Base-by-base conservation (phyloP, 768 basidiomycete genomes). In the Chiua virens region DNA sequence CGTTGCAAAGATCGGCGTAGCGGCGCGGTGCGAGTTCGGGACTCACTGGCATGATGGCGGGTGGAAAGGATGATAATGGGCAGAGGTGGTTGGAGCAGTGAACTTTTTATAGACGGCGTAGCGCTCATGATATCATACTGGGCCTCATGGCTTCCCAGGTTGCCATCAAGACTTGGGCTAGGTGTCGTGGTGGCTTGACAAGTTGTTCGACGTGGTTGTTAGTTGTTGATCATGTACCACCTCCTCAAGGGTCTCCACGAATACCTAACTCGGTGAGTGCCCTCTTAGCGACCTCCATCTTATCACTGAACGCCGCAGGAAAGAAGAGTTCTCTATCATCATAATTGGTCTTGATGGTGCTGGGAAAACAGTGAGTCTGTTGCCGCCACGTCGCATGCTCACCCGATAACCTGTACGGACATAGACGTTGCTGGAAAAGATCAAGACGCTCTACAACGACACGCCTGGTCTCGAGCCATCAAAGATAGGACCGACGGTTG, bases 401-500 rank as follows among this genome's bases (percentile, higher is more conserved):
- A 6, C 6, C 14, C 11, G 7, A 10, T 32, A 13, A 32, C 32
- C 7, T 2, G 11, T 15, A 15, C 11, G 14, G 27, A 8, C 27
- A 27, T 18, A 94, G 90, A 93, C 90, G 0, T 73, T 94, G 54
- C 75, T 97, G 38, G 95, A 98, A 75, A 89, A 86, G 68, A 94
- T 98, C 51, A 98, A 98, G 77, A 92, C 90, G 1, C 71, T 91
- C 0, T 98, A 95, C 66, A 96, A 86, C 65, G 83, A 89, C 35
- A 82, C 80, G 0, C 93, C 94, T 0, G 92, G 91, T 0, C 80
- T 97, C n/a, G 76, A 89, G 34, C 86, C 95, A 0, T 87, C 92
- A 59, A 97, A 93, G 73, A 98, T 99, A 59, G 92, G 81, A 0
- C 97, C 97, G 2, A 99, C 97, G 0, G 89, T 99, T 4, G 97